phyloP scores from a whole-genome alignment of 225 moss, liverwort and hornwort species.

The Straminergon stramineum region DNA sequence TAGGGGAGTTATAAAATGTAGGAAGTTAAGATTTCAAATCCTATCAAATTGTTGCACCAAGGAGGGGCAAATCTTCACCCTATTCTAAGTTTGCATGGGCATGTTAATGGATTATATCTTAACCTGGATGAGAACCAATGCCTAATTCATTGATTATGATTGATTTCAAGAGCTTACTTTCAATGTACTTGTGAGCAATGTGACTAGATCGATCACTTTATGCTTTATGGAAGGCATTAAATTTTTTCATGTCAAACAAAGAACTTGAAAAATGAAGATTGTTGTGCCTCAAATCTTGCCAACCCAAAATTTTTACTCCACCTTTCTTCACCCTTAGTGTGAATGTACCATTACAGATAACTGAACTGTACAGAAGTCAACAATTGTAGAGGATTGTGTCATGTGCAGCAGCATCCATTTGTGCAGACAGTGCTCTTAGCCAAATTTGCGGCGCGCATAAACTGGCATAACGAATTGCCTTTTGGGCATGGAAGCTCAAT shows the following conservation, averaged over 20 bases:
- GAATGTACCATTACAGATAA: neutral
- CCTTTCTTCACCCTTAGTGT: neutral
- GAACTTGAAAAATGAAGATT: neutral
- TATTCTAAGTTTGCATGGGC: neutral
- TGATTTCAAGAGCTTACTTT: neutral
- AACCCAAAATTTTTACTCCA: neutral
- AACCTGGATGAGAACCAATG: neutral
- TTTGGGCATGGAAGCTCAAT: neutral
- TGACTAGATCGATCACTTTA: neutral
- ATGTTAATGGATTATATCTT: neutral
- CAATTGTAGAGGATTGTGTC: neutral
- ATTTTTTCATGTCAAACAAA: neutral
- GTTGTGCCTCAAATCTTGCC: neutral
- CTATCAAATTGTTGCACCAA: neutral
- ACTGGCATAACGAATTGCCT: neutral
- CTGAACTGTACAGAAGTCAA: neutral
- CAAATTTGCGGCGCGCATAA: neutral
- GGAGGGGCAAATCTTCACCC: neutral
- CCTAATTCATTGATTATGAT: neutral
- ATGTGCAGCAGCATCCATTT: neutral
- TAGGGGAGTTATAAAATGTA: neutral
- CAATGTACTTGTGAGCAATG: neutral
- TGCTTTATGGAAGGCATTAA: neutral
- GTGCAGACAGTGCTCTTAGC: neutral
- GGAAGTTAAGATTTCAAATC: neutral